Percentiles rank a stretch among this genome's conserved stretches.
Conservation (phyloP, 1,284 basidiomycete species). For the Leccinum insigne region DNA sequence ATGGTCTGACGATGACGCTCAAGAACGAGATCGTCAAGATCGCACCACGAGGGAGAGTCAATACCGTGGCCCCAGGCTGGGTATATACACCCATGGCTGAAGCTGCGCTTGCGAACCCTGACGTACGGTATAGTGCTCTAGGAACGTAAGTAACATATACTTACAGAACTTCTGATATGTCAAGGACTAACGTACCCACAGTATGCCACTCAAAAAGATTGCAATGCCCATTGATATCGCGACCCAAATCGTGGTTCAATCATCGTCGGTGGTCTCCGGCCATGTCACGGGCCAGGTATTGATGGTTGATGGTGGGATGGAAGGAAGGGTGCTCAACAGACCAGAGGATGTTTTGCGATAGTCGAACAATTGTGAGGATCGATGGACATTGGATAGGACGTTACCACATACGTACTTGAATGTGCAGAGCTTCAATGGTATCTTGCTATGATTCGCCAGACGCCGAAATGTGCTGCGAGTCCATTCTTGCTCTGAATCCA, state of each 20-base stretch:
- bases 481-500: too few species aligned
- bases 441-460: too few species aligned
- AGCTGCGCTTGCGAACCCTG: constrained; percentile 44
- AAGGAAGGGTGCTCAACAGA: constrained; percentile 54
- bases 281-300: constrained; percentile 71
- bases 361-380: background rate
- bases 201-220: constrained; percentile 71
- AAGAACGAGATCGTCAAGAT: constrained; percentile 82
- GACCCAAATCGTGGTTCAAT: constrained; percentile 59
- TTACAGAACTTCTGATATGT: background rate
- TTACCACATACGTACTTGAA: too few species aligned
- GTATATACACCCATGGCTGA: constrained; percentile 62
- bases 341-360: constrained; percentile 34
- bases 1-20: constrained; percentile 64
- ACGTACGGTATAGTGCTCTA: constrained; percentile 52
- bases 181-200: constrained; percentile 26
- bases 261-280: constrained; percentile 63
- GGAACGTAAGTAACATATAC: constrained; percentile 53
- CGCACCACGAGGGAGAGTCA: constrained; percentile 66
- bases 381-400: too few species aligned
- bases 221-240: constrained; percentile 64
- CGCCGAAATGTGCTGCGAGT: too few species aligned
- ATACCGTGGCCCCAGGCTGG: constrained; percentile 72
- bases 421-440: too few species aligned
- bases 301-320: constrained; percentile 77